Base-by-base conservation (phyloP, 345 rosid genomes). In the Lepidium sativum region DNA sequence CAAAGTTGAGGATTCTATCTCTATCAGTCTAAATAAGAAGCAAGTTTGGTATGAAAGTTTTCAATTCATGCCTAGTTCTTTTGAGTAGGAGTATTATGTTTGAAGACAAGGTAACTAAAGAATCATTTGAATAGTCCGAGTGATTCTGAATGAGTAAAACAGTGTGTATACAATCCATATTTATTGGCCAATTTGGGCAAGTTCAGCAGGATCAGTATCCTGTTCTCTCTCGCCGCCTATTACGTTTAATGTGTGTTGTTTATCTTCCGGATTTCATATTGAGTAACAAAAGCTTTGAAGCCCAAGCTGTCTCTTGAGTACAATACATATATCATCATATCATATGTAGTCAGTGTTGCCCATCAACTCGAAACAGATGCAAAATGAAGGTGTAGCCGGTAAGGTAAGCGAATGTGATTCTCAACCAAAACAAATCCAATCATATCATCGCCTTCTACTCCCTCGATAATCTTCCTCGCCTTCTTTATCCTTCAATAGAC, bases 401-500 rank as follows among this genome's bases (percentile, higher is more conserved):
- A n/a, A n/a, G n/a, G n/a, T n/a, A n/a, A n/a, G n/a, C 52, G 18
- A 59, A 40, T 17, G 35, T 37, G 64, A 25, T 67, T 68, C 52
- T 68, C 60, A 37, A 68, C 45, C 54, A 67, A 56, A 67, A 37
- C 15, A 25, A 35, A 43, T 11, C 15, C 43, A 21, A 57, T 55
- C 8, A 65, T 15, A 44, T 82, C 71, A 81, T 78, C 96, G 78
- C 74, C 96, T 81, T 17, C 83, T 73, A 45, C 71, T 63, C 39
- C 69, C 78, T 5, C 70, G 54, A 59, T 82, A 84, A 49, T 84
- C 84, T 20, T 75, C 85, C 38, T 84, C 98, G 2, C 82, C 34
- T 56, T 92, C 98, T 58, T 81, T 83, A 57, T 92, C 98, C 74
- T 90, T 87, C 40, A 92, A 74, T 52, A 92, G 79, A 38, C 96